Evolutionary conservation across 2,329 filamentous ascomycete genomes (phyloP).

Genomic region (Claviceps pusilla): DNA sequence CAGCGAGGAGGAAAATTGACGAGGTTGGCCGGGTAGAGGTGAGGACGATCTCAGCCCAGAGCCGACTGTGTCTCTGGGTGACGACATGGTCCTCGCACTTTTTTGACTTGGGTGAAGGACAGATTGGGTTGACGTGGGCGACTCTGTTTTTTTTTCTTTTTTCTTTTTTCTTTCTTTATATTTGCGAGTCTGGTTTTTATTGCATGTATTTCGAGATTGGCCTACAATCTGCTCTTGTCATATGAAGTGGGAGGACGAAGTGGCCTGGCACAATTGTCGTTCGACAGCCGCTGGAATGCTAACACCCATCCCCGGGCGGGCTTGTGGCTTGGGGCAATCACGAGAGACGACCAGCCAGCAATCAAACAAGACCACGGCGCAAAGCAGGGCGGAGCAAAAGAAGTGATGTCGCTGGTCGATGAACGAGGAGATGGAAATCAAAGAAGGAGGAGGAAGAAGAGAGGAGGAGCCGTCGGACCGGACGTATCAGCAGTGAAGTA

Average conservation of each 20-base stretch:
- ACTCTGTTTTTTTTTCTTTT: no score
- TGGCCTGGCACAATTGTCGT: not conserved
- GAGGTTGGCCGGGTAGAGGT: conserved; percentile 29
- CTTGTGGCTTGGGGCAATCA: not conserved
- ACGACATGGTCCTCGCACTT: conserved; percentile 16
- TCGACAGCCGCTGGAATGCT: not conserved
- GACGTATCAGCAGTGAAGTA: not conserved
- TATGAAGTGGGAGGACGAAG: not conserved
- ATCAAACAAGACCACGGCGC: not conserved
- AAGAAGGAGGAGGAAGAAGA: not conserved
- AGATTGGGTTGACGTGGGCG: not conserved
- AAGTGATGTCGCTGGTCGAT: not conserved
- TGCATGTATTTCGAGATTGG: not conserved
- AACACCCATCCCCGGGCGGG: no score
- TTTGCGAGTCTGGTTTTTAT: not conserved
- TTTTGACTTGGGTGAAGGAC: not conserved
- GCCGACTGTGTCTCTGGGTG: conserved; percentile 23
- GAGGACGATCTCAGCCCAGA: conserved; percentile 30
- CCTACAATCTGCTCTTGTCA: not conserved
- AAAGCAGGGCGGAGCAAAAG: not conserved
- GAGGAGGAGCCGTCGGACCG: not conserved
- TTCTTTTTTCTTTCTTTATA: no score
- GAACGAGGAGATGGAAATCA: not conserved
- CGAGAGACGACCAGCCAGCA: not conserved
- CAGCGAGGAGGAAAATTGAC: conserved; percentile 34